phyloP scores from a whole-genome alignment of 768 basidiomycete species.

The Lactarius indigo region DNA sequence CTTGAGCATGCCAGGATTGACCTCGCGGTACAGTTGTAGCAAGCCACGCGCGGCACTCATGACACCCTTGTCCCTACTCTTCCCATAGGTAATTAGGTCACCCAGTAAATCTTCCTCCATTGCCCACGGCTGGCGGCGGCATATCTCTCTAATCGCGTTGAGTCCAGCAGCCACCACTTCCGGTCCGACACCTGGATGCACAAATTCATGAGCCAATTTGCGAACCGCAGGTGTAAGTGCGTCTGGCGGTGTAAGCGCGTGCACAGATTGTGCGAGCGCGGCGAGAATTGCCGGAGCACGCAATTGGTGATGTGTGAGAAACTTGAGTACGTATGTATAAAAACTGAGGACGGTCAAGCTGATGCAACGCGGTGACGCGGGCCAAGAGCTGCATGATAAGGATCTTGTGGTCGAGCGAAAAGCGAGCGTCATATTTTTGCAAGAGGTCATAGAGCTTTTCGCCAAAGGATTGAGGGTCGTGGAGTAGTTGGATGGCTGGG shows the following conservation, averaged over 20 bases:
- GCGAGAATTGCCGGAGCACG: constrained; percentile 92
- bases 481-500: constrained; percentile 85
- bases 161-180: constrained; percentile 97
- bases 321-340: constrained; percentile 95
- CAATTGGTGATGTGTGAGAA: constrained; percentile 88
- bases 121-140: constrained; percentile 89
- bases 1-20: constrained; percentile 91
- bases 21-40: constrained; percentile 89
- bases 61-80: constrained; percentile 92
- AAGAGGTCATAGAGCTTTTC: constrained; percentile 90
- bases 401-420: constrained; percentile 95
- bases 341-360: constrained; percentile 91
- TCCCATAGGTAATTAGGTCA: constrained; percentile 92
- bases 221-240: constrained; percentile 82
- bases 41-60: constrained; percentile 85
- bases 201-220: constrained; percentile 93
- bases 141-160: constrained; percentile 94
- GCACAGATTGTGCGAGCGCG: constrained; percentile 89
- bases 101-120: constrained; percentile 94
- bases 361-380: constrained; percentile 89
- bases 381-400: constrained; percentile 95
- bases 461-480: constrained; percentile 93
- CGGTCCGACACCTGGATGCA: constrained; percentile 93
- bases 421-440: constrained; percentile 86
- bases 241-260: constrained; percentile 94